A percentile compares a stretch with the other conserved stretches of the same genome.
These are phyloP conservation scores for Scytalidium sp. DNA, from an alignment of 2,329 filamentous ascomycete species.

Conservation along the genomic window DNA sequence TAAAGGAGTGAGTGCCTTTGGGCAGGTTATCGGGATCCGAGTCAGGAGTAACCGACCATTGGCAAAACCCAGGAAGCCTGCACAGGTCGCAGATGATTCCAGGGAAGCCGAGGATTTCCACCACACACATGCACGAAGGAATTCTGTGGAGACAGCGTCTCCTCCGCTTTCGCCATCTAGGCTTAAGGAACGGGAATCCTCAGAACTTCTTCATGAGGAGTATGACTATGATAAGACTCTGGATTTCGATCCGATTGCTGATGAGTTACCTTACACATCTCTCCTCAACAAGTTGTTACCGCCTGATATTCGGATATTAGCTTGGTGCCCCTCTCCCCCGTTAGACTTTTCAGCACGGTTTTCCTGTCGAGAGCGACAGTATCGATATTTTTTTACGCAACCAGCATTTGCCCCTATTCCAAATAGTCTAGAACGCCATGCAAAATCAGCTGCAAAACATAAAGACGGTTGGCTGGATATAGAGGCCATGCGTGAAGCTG, in stretches of 20 bases:
- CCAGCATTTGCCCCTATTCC: conserved; percentile 76
- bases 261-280: conserved; percentile 82
- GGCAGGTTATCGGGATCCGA: conserved; percentile 83
- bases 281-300: conserved; percentile 86
- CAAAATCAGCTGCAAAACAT: conserved; percentile 25
- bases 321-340: conserved; percentile 86
- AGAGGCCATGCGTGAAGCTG: conserved; percentile 78
- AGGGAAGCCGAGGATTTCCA: conserved; percentile 6
- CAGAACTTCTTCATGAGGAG: conserved; percentile 17
- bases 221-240: conserved; percentile 25
- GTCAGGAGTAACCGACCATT: conserved; percentile 77
- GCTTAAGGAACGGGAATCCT: conserved; percentile 12
- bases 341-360: conserved; percentile 85
- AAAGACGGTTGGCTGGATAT: conserved; percentile 83
- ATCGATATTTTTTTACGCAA: conserved; percentile 97
- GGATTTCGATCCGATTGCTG: conserved; percentile 64
- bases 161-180: conserved; percentile 19
- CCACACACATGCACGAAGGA: conserved; percentile 21
- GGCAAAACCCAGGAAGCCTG: conserved; percentile 26
- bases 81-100: conserved; percentile 10
- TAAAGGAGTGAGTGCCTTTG: conserved; percentile 91
- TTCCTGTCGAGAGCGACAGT: conserved; percentile 85
- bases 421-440: conserved; percentile 40
- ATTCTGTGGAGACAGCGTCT: conserved; percentile 20
- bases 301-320: conserved; percentile 82